Evolutionary conservation across 2,329 filamentous ascomycete species (phyloP).

Genomic region (Curvularia verruculosa): DNA sequence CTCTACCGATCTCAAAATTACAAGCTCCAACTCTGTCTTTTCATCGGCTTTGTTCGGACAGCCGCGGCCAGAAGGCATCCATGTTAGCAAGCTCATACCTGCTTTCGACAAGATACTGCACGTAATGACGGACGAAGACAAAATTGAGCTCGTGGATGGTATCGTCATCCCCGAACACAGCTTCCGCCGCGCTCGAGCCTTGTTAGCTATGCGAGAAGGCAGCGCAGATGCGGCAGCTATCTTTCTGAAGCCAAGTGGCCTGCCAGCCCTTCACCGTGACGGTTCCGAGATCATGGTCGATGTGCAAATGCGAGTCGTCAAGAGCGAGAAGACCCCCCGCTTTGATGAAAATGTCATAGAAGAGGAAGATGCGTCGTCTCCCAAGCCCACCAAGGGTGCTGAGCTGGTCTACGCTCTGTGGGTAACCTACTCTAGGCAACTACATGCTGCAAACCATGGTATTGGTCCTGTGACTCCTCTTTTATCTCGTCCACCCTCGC

Average conservation of each 20-base stretch:
- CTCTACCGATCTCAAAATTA: slow-evolving; percentile 77
- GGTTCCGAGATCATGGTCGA: slow-evolving; percentile 92
- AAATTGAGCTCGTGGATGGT: slow-evolving; percentile 83
- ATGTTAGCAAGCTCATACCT: slow-evolving; percentile 81
- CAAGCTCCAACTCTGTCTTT: slow-evolving; percentile 94
- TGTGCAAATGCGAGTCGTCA: slow-evolving; percentile 94
- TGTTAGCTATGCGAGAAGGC: slow-evolving; percentile 82
- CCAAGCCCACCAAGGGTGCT: slow-evolving; percentile 53
- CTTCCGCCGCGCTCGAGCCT: slow-evolving; percentile 85
- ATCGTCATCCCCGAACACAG: slow-evolving; percentile 96
- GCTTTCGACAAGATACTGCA: slow-evolving; percentile 83
- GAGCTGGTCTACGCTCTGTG: slow-evolving; percentile 94
- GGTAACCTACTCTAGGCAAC: slow-evolving; percentile 94
- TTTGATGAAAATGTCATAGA: slow-evolving; percentile 68
- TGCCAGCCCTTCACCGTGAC: slow-evolving; percentile 86
- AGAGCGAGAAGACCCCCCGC: slow-evolving; percentile 67
- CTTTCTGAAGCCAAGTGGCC: slow-evolving; percentile 82
- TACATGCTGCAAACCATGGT: slow-evolving; percentile 74
- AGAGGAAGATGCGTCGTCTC: slow-evolving; percentile 57
- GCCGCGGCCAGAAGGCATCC: slow-evolving; percentile 78
- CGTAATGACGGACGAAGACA: slow-evolving; percentile 84
- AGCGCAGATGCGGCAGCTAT: slow-evolving; percentile 74
- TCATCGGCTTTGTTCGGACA: slow-evolving; percentile 91
- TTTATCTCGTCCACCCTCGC: slow-evolving; percentile 71
- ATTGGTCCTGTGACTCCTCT: slow-evolving; percentile 68